phyloP scores from a whole-genome alignment of 164 flowering plant genomes.

The Tetrastigma voinierianum region DNA sequence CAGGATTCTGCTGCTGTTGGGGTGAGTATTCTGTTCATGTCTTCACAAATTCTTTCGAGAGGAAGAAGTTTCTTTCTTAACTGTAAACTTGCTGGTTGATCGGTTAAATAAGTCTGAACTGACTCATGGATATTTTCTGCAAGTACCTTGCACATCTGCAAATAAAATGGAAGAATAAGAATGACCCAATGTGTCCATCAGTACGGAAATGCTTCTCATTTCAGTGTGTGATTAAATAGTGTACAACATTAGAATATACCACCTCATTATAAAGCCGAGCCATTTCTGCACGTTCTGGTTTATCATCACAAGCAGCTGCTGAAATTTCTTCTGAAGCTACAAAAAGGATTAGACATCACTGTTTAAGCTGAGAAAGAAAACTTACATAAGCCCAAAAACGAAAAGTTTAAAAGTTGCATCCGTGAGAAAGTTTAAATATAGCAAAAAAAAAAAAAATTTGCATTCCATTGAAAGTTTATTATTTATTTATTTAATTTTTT shows the following conservation, averaged over 20 bases:
- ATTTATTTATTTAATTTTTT: too few species aligned
- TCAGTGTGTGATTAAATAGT: too few species aligned
- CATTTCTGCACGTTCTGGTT: constrained; percentile 43
- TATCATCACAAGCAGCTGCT: constrained; percentile 45
- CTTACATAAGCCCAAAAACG: background rate
- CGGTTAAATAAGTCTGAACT: constrained; percentile 28
- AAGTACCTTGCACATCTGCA: constrained; percentile 58
- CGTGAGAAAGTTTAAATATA: too few species aligned
- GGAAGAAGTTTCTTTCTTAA: constrained; percentile 35
- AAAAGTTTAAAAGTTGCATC: too few species aligned
- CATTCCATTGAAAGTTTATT: too few species aligned
- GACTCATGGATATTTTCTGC: constrained; percentile 39
- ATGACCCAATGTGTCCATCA: background rate
- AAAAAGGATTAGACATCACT: background rate
- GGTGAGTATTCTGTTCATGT: constrained; percentile 37
- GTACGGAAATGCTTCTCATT: too few species aligned
- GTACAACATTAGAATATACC: constrained; percentile 10
- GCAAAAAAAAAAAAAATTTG: too few species aligned
- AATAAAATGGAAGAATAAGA: background rate
- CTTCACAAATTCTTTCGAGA: constrained; percentile 34
- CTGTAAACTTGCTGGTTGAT: constrained; percentile 29
- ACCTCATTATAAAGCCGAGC: constrained; percentile 66
- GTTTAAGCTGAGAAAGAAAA: background rate
- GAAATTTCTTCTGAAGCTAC: constrained; percentile 60
- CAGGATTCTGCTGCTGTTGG: constrained; percentile 2